A percentile compares a stretch with the other conserved stretches of the same genome.
Evolutionary conservation across 1,284 basidiomycete genomes (phyloP).

Genomic region (Cryptococcus sp.): DNA sequence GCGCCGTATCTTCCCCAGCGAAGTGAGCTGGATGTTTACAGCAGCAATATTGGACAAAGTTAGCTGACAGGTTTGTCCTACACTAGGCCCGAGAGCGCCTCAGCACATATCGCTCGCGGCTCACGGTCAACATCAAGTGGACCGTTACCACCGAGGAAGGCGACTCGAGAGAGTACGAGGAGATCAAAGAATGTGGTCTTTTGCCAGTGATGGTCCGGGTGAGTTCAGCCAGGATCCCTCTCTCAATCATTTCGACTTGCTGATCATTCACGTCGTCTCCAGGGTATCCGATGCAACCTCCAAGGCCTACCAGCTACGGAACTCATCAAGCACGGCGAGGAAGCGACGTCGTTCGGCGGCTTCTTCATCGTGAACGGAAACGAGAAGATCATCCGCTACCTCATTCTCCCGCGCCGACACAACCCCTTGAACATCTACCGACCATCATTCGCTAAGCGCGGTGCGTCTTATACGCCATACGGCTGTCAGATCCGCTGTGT

Average conservation of each 20-base stretch:
- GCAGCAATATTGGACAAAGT: neutral
- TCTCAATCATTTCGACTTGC: neutral
- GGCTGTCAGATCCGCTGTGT: constrained; percentile 96
- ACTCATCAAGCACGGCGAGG: constrained; percentile 88
- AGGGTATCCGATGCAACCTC: constrained; percentile 95
- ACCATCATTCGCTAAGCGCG: constrained; percentile 88
- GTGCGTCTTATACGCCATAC: constrained; percentile 90
- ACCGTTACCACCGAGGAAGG: constrained; percentile 68
- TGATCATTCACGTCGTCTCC: neutral
- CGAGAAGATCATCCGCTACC: constrained; percentile 96
- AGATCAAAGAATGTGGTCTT: constrained; percentile 84
- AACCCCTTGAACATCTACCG: constrained; percentile 71
- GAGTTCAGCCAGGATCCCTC: constrained; percentile 48
- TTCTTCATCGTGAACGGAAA: constrained; percentile 99
- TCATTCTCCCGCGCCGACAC: constrained; percentile 68
- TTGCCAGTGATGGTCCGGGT: constrained; percentile 97
- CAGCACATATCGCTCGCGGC: constrained; percentile 85
- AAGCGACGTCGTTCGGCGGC: constrained; percentile 97
- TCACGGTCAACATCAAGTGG: constrained; percentile 90
- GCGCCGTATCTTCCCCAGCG: constrained; percentile 80
- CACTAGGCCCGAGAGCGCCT: constrained; percentile 83
- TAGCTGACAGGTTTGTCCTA: constrained; percentile 1
- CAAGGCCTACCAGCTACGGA: constrained; percentile 80
- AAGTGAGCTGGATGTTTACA: constrained; percentile 60
- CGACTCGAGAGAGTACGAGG: constrained; percentile 59